phyloP scores from a whole-genome alignment of 768 basidiomycete genomes.

The Pilatotrama ljubarskyi region DNA sequence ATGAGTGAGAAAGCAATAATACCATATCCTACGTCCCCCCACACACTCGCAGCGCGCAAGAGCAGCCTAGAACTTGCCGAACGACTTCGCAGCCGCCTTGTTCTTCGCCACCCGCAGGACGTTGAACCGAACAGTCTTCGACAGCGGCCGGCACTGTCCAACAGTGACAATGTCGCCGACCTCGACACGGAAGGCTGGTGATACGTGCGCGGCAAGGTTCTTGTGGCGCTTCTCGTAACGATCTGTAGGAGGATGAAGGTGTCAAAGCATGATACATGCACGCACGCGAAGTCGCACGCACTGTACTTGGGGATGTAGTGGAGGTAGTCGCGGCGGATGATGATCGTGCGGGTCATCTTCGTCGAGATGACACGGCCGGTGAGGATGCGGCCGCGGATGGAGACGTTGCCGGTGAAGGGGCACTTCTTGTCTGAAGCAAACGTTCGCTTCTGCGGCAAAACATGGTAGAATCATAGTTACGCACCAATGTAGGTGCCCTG shows the following conservation, averaged over 20 bases:
- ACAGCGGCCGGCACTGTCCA: constrained; percentile 97
- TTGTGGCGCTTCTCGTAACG: constrained; percentile 99
- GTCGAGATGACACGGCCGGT: constrained; percentile 97
- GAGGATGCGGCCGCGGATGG: constrained; percentile 98
- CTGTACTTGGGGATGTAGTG: constrained; percentile 99
- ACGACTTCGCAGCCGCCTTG: constrained; percentile 89
- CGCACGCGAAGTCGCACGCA: constrained; percentile 42
- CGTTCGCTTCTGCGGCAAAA: background rate
- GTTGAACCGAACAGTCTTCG: constrained; percentile 99
- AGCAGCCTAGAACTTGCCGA: constrained; percentile 82
- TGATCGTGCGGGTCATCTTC: constrained; percentile 98
- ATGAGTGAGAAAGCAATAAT: constrained; percentile 33
- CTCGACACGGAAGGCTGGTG: constrained; percentile 98
- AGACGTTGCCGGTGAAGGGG: constrained; percentile 95
- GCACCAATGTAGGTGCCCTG: constrained; percentile 94
- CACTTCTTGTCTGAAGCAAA: constrained; percentile 90
- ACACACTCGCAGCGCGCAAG: constrained; percentile 7
- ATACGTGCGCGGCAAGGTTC: constrained; percentile 96
- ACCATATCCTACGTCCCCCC: constrained; percentile 28
- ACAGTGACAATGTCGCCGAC: constrained; percentile 93
- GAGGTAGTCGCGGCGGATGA: constrained; percentile 93
- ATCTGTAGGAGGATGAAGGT: constrained; percentile 47
- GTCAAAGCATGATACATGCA: background rate
- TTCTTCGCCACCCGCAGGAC: constrained; percentile 92
- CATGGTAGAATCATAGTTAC: constrained; percentile 32